Percentiles rank a stretch among this genome's conserved stretches.
Evolutionary conservation across 2,329 filamentous ascomycete genomes (phyloP).

Genomic region (Hymenoscyphus linearis): DNA sequence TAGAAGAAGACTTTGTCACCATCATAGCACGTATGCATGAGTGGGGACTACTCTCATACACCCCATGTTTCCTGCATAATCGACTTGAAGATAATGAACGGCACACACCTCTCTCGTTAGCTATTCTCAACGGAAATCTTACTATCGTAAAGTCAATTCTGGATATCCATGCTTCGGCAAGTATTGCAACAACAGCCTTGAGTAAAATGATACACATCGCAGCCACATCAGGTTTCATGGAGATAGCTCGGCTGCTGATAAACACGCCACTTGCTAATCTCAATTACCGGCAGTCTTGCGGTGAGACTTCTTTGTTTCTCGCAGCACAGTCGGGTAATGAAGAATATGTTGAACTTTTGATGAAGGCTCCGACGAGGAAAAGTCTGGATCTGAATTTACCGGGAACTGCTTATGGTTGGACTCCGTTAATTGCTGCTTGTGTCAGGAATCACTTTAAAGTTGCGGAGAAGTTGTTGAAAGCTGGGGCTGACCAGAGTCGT

Average conservation of each 20-base stretch:
- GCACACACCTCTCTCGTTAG: neutral
- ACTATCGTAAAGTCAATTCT: no score
- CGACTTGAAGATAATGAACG: neutral
- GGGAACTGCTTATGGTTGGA: constrained; percentile 6
- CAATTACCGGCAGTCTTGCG: constrained; percentile 2
- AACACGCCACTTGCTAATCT: neutral
- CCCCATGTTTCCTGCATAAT: neutral
- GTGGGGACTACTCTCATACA: neutral
- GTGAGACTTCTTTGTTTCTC: constrained; percentile 11
- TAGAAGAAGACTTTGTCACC: neutral
- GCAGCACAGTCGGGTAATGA: constrained; percentile 8
- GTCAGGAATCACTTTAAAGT: neutral
- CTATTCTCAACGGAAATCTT: no score
- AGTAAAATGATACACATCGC: no score
- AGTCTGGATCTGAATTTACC: constrained; percentile 1
- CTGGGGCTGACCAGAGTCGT: constrained; percentile 3
- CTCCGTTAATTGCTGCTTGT: constrained; percentile 10
- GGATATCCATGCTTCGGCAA: neutral
- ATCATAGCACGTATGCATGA: neutral
- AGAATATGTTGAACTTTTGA: constrained; percentile 3
- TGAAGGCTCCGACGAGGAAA: neutral
- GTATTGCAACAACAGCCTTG: no score
- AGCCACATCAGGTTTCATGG: neutral
- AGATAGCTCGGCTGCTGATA: neutral
- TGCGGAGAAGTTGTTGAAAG: neutral